Percentiles rank a stretch among this genome's conserved stretches.
Conservation (phyloP, 352 stramenopile species). For the Phytophthora boehmeriae region DNA sequence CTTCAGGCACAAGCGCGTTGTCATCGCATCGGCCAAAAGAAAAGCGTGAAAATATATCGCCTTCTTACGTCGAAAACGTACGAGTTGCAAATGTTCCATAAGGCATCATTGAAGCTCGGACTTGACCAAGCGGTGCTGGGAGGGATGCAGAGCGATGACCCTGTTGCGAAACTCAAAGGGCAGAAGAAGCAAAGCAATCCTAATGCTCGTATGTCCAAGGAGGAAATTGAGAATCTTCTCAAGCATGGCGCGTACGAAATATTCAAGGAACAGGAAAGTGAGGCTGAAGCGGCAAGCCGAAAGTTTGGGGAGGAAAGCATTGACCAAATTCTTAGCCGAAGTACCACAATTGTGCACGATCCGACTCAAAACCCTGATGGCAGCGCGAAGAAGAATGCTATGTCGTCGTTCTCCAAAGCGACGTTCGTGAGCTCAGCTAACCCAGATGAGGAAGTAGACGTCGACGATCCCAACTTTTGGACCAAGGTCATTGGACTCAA, state of each 20-base stretch:
- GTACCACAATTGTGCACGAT: constrained; percentile 89
- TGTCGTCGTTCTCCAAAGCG: constrained; percentile 93
- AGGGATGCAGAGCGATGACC: constrained; percentile 80
- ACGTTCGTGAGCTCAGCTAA: constrained; percentile 91
- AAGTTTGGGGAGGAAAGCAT: constrained; percentile 98
- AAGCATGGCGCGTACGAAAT: constrained; percentile 95
- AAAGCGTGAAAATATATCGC: constrained; percentile 94
- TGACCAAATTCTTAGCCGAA: constrained; percentile 96
- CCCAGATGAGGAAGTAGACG: constrained; percentile 86
- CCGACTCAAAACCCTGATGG: constrained; percentile 55
- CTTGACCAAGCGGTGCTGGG: constrained; percentile 92
- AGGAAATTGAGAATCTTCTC: constrained; percentile 93
- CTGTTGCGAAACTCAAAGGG: constrained; percentile 48
- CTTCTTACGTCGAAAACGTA: constrained; percentile 93
- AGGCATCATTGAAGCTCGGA: constrained; percentile 91
- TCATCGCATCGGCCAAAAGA: constrained; percentile 94
- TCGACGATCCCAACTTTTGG: constrained; percentile 96
- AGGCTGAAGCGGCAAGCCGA: constrained; percentile 93
- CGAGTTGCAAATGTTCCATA: constrained; percentile 94
- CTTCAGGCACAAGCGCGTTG: constrained; percentile 92
- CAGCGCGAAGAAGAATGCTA: constrained; percentile 73
- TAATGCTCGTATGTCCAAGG: constrained; percentile 76
- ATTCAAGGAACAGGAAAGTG: constrained; percentile 92
- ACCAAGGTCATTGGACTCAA: constrained; percentile 93
- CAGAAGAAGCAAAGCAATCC: constrained; percentile 37